phyloP scores from a whole-genome alignment of 2,329 filamentous ascomycete species.

The Zalaria obscura region DNA sequence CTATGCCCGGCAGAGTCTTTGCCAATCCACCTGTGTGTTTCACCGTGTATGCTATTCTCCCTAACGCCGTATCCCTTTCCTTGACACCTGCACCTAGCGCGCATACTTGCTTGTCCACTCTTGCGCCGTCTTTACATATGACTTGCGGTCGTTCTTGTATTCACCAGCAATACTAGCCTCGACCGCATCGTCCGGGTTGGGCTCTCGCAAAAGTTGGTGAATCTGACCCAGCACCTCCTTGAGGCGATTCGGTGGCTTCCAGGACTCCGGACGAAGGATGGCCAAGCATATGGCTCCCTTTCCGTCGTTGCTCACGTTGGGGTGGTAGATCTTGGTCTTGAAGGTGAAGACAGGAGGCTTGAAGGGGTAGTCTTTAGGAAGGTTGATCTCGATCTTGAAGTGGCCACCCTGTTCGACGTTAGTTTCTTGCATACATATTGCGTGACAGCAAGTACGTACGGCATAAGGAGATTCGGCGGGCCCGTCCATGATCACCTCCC shows the following conservation, averaged over 20 bases:
- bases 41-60: too few relatives aligned
- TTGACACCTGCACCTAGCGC: slow-evolving; percentile 11
- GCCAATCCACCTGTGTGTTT: too few relatives aligned
- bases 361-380: slow-evolving; percentile 79
- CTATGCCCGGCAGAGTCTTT: too few relatives aligned
- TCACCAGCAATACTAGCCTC: slow-evolving; percentile 78
- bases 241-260: slow-evolving; percentile 79
- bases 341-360: slow-evolving; percentile 71
- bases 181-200: slow-evolving; percentile 79
- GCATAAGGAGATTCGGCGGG: slow-evolving; percentile 51
- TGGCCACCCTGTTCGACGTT: slow-evolving; percentile 42
- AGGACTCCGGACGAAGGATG: slow-evolving; percentile 71
- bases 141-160: slow-evolving; percentile 52
- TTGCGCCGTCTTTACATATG: slow-evolving; percentile 62
- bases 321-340: slow-evolving; percentile 86
- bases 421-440: background rate
- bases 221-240: slow-evolving; percentile 63
- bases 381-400: slow-evolving; percentile 58
- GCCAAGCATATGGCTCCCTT: slow-evolving; percentile 75
- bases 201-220: slow-evolving; percentile 59
- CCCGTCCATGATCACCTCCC: slow-evolving; percentile 53
- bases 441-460: slow-evolving; percentile 28
- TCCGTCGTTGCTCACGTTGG: slow-evolving; percentile 80
- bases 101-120: slow-evolving; percentile 66
- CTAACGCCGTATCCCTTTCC: background rate